A percentile compares a stretch with the other conserved stretches of the same genome.
These are phyloP conservation scores for Mycena rebaudengoi DNA, from an alignment of 768 basidiomycete genomes.

Conservation along the genomic window DNA sequence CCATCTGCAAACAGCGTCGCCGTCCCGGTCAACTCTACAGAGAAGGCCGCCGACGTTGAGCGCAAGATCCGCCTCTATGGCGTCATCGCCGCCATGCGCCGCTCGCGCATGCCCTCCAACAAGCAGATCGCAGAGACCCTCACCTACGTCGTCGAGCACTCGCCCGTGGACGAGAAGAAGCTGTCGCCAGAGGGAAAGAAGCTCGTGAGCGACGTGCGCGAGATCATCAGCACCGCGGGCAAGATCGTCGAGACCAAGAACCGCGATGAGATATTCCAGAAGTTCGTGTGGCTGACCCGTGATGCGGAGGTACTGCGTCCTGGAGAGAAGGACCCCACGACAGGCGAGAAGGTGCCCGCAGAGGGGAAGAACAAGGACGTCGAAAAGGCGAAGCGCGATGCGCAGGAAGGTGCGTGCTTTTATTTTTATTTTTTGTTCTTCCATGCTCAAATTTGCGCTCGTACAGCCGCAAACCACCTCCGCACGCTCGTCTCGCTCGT, in stretches of 20 bases:
- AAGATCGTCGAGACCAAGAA: conserved; percentile 83
- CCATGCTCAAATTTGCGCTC: background rate
- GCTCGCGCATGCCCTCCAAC: conserved; percentile 83
- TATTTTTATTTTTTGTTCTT: background rate
- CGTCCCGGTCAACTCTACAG: no score
- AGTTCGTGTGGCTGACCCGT: conserved; percentile 85
- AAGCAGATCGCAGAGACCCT: conserved; percentile 80
- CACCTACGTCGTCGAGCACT: conserved; percentile 65
- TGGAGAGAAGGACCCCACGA: no score
- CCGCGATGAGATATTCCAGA: conserved; percentile 89
- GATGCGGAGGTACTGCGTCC: no score
- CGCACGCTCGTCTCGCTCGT: conserved; percentile 88
- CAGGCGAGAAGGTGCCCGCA: conserved; percentile 30
- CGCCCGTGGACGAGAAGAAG: conserved; percentile 66
- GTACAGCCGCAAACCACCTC: conserved; percentile 81
- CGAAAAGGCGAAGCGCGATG: conserved; percentile 56
- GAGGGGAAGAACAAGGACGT: conserved; percentile 26
- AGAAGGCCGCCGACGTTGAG: conserved; percentile 14
- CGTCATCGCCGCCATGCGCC: conserved; percentile 81
- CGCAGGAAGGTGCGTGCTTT: conserved; percentile 67
- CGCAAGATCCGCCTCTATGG: conserved; percentile 78
- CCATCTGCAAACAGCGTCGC: no score
- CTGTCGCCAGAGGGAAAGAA: conserved; percentile 82
- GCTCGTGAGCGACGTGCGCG: conserved; percentile 78
- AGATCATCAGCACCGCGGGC: conserved; percentile 76